Base-by-base conservation (phyloP, 208 protist species). In the Crithidia expoeki region DNA sequence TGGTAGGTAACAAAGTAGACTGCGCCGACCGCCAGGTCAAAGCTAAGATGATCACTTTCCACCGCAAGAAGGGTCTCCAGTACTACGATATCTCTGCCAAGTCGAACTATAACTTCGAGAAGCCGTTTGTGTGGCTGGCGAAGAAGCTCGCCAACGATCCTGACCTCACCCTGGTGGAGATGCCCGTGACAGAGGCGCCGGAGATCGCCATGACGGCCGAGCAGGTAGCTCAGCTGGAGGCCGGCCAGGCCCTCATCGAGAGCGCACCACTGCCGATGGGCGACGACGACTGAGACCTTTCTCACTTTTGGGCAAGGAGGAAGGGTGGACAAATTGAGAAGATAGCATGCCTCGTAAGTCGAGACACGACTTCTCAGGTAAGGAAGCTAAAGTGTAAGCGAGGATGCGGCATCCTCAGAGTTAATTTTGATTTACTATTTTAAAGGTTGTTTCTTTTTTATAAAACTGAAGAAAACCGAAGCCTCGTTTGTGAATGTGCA, bases 61-160 rank as follows among this genome's bases (percentile, higher is more conserved):
- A 99, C 85, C 94, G 99, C 76, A 99, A 99, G 94, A 96, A 94
- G 81, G 99, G 99, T 72, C 88, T 99, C 6, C 97, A 99, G 91
- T 99, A 99, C 92, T 99, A 99, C 83, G 99, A 99, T 72, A 98
- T 99, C 73, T 99, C 98, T 19, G 99, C 99, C 66, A 99, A 99
- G 89, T 98, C 96, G 40, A 99, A 99, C 93, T 99, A 99, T 95
- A 99, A 99, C 87, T 99, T 99, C 80, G 99, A 99, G 91, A 99
- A 99, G 94, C 99, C 99, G 32, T 99, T 99, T 88, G 88, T 99
- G 27, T 99, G 95, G 94, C 93, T 99, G 19, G 96, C 97, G 38
- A 97, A 98, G 81, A 98, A 98, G 79, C 90, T 99, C 27, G 86
- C 88, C 61, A 98, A 98, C 82, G 94, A 99, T 81, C 78, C 82